Conservation (phyloP, 2,329 filamentous ascomycete species). For the Pseudogymnoascus sp. region DNA sequence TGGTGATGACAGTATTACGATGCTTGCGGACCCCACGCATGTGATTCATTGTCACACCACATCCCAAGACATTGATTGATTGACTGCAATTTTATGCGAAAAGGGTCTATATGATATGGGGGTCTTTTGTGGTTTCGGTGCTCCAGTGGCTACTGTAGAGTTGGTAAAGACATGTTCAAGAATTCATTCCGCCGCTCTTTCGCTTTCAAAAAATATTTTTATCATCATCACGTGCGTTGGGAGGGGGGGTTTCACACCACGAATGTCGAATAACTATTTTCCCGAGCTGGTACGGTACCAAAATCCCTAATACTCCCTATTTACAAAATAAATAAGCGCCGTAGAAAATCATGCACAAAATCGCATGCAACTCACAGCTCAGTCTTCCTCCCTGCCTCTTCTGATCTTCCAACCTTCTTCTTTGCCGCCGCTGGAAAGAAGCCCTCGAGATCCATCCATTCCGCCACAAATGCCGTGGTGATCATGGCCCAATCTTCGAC, state of each 20-base stretch:
- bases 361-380: constrained; percentile 3
- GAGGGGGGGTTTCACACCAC: background rate
- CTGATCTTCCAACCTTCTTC: background rate
- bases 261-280: background rate
- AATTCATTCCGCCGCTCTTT: background rate
- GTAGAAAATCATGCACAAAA: background rate
- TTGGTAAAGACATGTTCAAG: background rate
- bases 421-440: constrained; percentile 19
- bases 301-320: constrained; percentile 1
- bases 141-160: background rate
- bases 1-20: background rate
- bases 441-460: constrained; percentile 75
- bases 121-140: background rate
- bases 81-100: background rate
- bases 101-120: background rate
- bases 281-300: background rate
- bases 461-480: constrained; percentile 73
- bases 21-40: background rate
- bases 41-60: background rate
- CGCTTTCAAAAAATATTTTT: background rate
- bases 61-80: background rate
- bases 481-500: constrained; percentile 85
- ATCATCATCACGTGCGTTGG: background rate
- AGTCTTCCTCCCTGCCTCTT: background rate
- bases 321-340: constrained; percentile 4